These are phyloP conservation scores for Tritrichomonas musculus DNA, from an alignment of 208 protist species.

Conservation along the genomic window DNA sequence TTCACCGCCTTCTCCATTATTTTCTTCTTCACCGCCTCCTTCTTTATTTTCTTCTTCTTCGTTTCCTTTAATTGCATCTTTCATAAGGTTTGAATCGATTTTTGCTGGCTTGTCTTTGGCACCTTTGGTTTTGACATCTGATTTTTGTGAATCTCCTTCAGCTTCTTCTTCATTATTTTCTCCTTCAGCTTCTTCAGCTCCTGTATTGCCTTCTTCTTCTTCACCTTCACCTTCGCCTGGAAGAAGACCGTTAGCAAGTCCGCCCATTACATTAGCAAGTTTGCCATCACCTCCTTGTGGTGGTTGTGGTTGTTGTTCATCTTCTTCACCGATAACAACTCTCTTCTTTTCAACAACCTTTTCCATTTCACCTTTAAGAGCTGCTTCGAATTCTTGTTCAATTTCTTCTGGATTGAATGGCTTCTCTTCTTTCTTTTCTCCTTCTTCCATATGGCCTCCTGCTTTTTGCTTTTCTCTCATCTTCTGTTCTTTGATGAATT, in stretches of 20 bases:
- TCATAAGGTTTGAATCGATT: background rate
- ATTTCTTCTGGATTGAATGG: background rate
- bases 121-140: background rate
- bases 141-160: background rate
- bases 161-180: background rate
- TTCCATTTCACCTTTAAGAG: background rate
- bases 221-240: background rate
- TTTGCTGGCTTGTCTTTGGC: background rate
- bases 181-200: background rate
- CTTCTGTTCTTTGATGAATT: slow-evolving; percentile 25
- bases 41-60: background rate
- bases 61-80: background rate
- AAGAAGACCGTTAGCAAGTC: background rate
- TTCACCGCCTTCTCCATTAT: background rate
- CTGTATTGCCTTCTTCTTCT: background rate
- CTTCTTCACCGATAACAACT: background rate
- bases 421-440: background rate
- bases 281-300: background rate
- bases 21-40: background rate
- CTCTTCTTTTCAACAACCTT: background rate
- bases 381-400: background rate
- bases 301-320: background rate
- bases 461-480: slow-evolving; percentile 8
- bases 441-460: background rate
- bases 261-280: background rate